Evolutionary conservation across 495 filamentous ascomycete species (phyloP), one percentile per base, ranked within the genome.

Genomic region (Gamarada debralockiae): DNA sequence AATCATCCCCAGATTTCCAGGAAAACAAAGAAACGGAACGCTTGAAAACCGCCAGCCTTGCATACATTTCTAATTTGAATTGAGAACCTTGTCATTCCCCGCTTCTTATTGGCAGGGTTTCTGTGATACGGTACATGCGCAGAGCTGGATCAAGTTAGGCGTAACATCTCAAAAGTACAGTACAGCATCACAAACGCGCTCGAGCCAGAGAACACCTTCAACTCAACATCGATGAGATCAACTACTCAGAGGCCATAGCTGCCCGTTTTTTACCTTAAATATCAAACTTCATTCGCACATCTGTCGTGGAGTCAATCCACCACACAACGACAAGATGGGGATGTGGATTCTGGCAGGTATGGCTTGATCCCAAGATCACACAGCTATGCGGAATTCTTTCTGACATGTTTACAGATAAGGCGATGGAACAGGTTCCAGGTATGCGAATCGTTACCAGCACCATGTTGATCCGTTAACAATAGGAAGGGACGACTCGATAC

Each of bases 331-430:
- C 27, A 29, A 56, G 25, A 96, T 96, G 90, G 87, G 88, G n/a
- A 74, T 96, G 55, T 86, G 89, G 33, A 79, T 96, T 47, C 71
- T 95, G 48, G 83, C 92, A 57, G 49, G 46, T 18, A 58, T 48
- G 48, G 27, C 5, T 29, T 29, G 27, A 4, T 4, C 27, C 27
- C 10, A 4, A 5, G 10, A 29, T 29, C 10, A 10, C 27, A 29
- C 5, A 29, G 27, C 27, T 29, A 10, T 4, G 27, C n/a, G n/a
- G n/a, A n/a, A n/a, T n/a, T n/a, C 42, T n/a, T 44, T 52, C 40
- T 52, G 55, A 43, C 57, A 59, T 48, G 52, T 59, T 48, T 52
- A 52, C 41, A 50, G 56, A 50, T 43, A 20, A 52, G 10, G 73
- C 75, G 53, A 45, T 78, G 33, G 72, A 76, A 55, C 78, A 86